These are phyloP conservation scores for Synchytrium microbalum DNA, from an alignment of 371 early-diverging fungal species.

Conservation along the genomic window DNA sequence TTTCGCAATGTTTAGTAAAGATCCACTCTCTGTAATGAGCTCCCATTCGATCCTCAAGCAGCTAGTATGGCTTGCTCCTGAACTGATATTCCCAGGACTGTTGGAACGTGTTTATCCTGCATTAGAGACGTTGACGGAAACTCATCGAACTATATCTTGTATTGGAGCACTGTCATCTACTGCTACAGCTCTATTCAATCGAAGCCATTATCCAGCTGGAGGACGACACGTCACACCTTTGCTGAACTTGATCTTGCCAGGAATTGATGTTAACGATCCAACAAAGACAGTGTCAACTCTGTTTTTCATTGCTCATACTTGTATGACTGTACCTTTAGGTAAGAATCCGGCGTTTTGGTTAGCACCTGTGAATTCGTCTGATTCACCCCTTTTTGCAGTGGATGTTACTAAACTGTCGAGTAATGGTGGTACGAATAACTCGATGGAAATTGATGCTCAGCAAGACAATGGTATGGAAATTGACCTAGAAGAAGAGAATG, in stretches of 20 bases:
- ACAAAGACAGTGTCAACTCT: conserved; percentile 65
- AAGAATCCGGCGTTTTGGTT: conserved; percentile 41
- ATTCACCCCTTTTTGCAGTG: too few relatives aligned
- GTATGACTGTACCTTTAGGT: conserved; percentile 55
- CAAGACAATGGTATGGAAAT: neutral
- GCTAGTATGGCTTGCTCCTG: conserved; percentile 70
- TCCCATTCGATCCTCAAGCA: conserved; percentile 64
- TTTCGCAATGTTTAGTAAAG: conserved; percentile 76
- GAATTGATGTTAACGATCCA: conserved; percentile 86
- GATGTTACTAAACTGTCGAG: too few relatives aligned
- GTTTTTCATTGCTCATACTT: conserved; percentile 61
- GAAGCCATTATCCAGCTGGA: conserved; percentile 72
- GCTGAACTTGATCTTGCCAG: conserved; percentile 69
- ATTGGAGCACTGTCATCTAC: conserved; percentile 60
- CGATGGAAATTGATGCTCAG: too few relatives aligned
- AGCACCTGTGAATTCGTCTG: too few relatives aligned
- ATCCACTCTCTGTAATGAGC: conserved; percentile 53
- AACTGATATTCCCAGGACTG: conserved; percentile 67
- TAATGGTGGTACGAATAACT: too few relatives aligned
- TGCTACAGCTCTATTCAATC: conserved; percentile 59
- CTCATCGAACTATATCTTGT: conserved; percentile 77
- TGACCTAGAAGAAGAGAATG: conserved; percentile 50
- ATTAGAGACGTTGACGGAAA: conserved; percentile 78
- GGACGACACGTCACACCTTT: conserved; percentile 70
- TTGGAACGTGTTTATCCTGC: conserved; percentile 78